Percentiles rank a stretch among this genome's conserved stretches.
phyloP scores from a whole-genome alignment of 2,329 filamentous ascomycete genomes.

The Plenodomus lindquistii region DNA sequence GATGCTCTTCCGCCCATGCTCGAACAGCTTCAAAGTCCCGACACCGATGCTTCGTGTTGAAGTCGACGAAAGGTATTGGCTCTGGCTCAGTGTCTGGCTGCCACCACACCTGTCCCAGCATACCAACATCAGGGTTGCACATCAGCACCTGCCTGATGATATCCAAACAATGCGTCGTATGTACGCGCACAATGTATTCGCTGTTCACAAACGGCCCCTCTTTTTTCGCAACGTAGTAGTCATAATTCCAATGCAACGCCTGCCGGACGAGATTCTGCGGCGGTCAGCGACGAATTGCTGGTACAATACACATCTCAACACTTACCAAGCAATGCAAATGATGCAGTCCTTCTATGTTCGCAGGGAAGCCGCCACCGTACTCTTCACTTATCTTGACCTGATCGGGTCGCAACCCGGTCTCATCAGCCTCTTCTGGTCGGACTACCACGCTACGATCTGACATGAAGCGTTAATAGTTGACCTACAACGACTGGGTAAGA shows the following conservation, averaged over 20 bases:
- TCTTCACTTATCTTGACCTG: conserved; percentile 60
- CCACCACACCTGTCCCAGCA: conserved; percentile 66
- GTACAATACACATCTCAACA: neutral
- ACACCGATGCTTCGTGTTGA: conserved; percentile 64
- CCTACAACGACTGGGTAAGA: neutral
- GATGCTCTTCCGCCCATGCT: conserved; percentile 58
- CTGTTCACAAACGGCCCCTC: conserved; percentile 60
- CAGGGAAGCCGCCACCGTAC: conserved; percentile 63
- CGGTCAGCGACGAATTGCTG: conserved; percentile 12
- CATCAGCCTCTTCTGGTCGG: conserved; percentile 52
- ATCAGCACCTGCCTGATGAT: conserved; percentile 65
- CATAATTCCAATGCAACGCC: conserved; percentile 62
- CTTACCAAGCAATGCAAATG: conserved; percentile 62
- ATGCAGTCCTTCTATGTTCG: conserved; percentile 62
- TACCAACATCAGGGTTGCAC: conserved; percentile 64
- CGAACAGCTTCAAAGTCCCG: conserved; percentile 60
- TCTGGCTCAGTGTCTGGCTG: conserved; percentile 47
- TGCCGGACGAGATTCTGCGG: conserved; percentile 62
- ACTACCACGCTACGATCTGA: conserved; percentile 51
- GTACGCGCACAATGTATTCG: conserved; percentile 58
- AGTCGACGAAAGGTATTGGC: conserved; percentile 62
- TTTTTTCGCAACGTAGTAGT: conserved; percentile 58
- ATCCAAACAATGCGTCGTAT: conserved; percentile 65
- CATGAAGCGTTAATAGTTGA: neutral
- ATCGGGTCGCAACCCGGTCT: conserved; percentile 56